Evolutionary conservation across 176 grass and related monocot species (phyloP).

Genomic region (Thalia dealbata): DNA sequence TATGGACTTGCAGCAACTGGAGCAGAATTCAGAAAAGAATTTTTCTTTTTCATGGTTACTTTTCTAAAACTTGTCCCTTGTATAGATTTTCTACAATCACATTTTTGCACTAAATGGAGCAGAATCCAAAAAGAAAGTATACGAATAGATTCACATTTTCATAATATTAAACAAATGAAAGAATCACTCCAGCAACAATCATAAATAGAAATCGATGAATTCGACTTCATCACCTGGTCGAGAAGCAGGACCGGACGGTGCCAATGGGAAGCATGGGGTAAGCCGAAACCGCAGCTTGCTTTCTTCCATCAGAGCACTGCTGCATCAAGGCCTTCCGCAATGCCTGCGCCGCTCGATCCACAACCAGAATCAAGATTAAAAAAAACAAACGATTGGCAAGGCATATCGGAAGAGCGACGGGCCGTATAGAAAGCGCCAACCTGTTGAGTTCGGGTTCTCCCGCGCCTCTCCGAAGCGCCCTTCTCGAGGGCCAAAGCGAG

Average conservation of each 20-base stretch:
- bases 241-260: constrained; percentile 68
- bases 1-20: too few relatives aligned
- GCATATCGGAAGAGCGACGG: not conserved
- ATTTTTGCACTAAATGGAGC: too few relatives aligned
- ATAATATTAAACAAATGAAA: not conserved
- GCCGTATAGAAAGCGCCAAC: constrained; percentile 13
- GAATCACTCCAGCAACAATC: not conserved
- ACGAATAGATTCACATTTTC: too few relatives aligned
- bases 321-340: constrained; percentile 51
- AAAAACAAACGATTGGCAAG: not conserved
- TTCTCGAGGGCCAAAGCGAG: constrained; percentile 41
- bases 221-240: constrained; percentile 43
- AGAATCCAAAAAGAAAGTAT: too few relatives aligned
- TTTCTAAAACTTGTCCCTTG: not conserved
- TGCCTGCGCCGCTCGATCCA: constrained; percentile 28
- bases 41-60: not conserved
- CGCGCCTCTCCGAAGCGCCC: constrained; percentile 61
- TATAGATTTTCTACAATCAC: too few relatives aligned
- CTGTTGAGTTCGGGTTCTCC: constrained; percentile 68
- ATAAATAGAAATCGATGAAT: not conserved
- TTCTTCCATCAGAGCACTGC: constrained; percentile 14
- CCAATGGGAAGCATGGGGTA: constrained; percentile 76
- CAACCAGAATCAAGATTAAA: not conserved
- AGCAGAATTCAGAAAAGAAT: not conserved
- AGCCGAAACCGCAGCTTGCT: not conserved